These are phyloP conservation scores for Chytriomyces sp. DNA, from an alignment of 192 early-diverging fungal genomes.

Conservation along the genomic window DNA sequence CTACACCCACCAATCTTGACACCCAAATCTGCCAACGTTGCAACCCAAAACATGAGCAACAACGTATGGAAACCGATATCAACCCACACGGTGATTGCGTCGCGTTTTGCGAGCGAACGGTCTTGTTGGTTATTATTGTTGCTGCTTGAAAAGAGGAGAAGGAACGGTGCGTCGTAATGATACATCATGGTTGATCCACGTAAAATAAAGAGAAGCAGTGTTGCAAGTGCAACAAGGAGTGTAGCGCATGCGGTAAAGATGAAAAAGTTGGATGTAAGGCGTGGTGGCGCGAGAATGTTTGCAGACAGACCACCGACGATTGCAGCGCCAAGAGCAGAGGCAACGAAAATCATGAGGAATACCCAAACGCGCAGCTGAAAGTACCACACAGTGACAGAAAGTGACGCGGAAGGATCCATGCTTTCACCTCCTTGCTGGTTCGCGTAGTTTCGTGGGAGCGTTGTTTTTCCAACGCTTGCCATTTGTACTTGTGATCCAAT, in stretches of 20 bases:
- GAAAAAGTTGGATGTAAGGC: conserved; percentile 6
- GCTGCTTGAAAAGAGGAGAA: conserved; percentile 11
- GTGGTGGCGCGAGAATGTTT: conserved; percentile 1
- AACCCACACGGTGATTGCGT: neutral
- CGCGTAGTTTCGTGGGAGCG: neutral
- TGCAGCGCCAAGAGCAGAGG: neutral
- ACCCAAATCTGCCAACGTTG: conserved; percentile 22
- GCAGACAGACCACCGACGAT: neutral
- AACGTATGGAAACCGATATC: conserved; percentile 1
- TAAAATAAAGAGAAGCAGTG: neutral
- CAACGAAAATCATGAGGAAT: neutral
- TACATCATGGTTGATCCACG: conserved; percentile 15
- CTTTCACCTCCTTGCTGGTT: neutral
- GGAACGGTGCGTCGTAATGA: conserved; percentile 30
- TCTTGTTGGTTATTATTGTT: neutral
- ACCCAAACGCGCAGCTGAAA: conserved; percentile 27
- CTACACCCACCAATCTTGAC: conserved; percentile 20
- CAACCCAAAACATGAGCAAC: conserved; percentile 28
- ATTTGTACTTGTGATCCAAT: neutral
- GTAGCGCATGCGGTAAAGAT: neutral
- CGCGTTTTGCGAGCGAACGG: neutral
- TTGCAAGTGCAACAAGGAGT: conserved; percentile 6
- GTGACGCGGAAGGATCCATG: neutral
- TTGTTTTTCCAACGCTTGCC: neutral
- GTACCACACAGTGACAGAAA: neutral